phyloP scores from a whole-genome alignment of 1,284 basidiomycete species.

The Uromyces viciae-fabae region DNA sequence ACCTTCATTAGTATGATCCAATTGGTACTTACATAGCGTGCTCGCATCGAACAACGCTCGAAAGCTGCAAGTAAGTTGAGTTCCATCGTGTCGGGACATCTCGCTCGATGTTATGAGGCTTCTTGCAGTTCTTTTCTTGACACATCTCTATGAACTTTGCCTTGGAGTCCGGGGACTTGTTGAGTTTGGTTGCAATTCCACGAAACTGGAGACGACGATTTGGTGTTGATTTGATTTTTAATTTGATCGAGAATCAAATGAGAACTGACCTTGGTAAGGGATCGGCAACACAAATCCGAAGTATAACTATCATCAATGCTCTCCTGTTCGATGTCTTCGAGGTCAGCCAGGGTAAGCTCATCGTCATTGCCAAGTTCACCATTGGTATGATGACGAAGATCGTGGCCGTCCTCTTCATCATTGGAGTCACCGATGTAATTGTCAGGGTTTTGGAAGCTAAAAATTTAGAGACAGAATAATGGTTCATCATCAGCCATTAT shows the following conservation, averaged over 20 bases:
- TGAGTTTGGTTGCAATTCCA: not conserved
- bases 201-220: not conserved
- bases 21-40: not conserved
- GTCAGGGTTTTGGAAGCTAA: no score
- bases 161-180: not conserved
- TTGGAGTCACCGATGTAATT: no score
- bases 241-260: not conserved
- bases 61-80: not conserved
- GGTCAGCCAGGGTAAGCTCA: not conserved
- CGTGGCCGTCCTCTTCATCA: not conserved
- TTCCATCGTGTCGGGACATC: conserved; percentile 4
- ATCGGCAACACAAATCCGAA: not conserved
- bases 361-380: not conserved
- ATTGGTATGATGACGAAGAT: not conserved
- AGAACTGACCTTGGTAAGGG: not conserved
- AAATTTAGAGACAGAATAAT: no score
- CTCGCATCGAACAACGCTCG: not conserved
- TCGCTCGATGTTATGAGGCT: not conserved
- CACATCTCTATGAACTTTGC: not conserved
- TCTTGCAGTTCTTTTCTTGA: not conserved
- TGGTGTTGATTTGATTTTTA: no score
- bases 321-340: not conserved
- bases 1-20: not conserved
- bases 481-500: no score
- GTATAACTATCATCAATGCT: not conserved